A percentile compares a stretch with the other conserved stretches of the same genome.
Evolutionary conservation across 2,329 filamentous ascomycete species (phyloP).

Genomic region (Metarhizium guizhouense): DNA sequence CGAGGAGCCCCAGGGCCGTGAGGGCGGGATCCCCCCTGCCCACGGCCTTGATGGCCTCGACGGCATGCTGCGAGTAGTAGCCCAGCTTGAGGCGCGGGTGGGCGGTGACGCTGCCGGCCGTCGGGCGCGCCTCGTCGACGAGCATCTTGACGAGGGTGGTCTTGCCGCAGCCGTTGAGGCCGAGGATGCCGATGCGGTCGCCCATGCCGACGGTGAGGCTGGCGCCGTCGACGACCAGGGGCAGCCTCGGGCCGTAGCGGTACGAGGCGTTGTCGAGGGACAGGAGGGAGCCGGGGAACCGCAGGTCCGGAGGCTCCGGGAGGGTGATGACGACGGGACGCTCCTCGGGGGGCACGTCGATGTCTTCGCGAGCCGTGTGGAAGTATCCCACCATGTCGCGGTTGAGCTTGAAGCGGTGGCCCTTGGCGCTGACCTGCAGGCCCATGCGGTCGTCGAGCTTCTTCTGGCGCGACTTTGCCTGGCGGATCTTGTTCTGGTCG

Average conservation of each 20-base stretch:
- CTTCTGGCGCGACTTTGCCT: constrained; percentile 76
- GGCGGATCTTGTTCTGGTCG: constrained; percentile 78
- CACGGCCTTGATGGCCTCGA: constrained; percentile 55
- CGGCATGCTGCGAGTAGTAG: constrained; percentile 74
- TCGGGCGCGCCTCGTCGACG: constrained; percentile 49
- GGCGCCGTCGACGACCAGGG: constrained; percentile 49
- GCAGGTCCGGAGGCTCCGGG: constrained; percentile 57
- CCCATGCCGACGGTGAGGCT: constrained; percentile 63
- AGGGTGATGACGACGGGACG: constrained; percentile 48
- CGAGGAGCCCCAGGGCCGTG: constrained; percentile 58
- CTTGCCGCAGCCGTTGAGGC: constrained; percentile 75
- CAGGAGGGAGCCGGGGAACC: constrained; percentile 66
- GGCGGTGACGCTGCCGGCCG: constrained; percentile 49
- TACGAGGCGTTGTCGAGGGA: constrained; percentile 63
- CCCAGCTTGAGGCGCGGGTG: constrained; percentile 64
- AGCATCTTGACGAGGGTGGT: constrained; percentile 68
- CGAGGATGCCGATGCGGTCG: constrained; percentile 66
- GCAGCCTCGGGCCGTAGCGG: constrained; percentile 40
- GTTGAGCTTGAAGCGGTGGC: constrained; percentile 73
- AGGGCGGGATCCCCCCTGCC: constrained; percentile 40
- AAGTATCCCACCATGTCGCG: constrained; percentile 60
- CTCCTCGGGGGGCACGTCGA: constrained; percentile 60
- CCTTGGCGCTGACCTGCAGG: constrained; percentile 61
- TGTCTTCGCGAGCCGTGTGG: constrained; percentile 49
- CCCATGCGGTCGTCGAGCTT: constrained; percentile 77